These are phyloP conservation scores for Orbilia brochopaga DNA, from an alignment of 2,329 filamentous ascomycete species.

Conservation along the genomic window DNA sequence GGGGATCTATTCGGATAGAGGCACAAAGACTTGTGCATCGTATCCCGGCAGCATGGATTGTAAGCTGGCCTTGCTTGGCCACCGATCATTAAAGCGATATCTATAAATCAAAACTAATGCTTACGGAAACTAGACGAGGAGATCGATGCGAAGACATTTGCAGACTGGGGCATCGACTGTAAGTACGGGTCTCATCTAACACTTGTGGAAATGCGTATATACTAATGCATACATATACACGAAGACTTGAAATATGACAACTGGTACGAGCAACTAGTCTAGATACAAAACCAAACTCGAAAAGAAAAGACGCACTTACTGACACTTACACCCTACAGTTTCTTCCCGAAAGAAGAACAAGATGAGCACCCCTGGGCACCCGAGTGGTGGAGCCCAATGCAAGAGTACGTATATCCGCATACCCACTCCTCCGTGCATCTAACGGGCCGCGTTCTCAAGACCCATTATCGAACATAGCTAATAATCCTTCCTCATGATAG, in stretches of 20 bases:
- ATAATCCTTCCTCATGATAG: constrained; percentile 58
- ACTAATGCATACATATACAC: not conserved
- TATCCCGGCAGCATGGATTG: constrained; percentile 66
- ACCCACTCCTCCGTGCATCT: constrained; percentile 37
- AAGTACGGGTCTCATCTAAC: constrained; percentile 50
- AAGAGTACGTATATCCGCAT: constrained; percentile 19
- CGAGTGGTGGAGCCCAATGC: constrained; percentile 37
- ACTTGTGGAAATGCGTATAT: not conserved
- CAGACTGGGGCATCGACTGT: constrained; percentile 67
- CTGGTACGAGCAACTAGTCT: constrained; percentile 58
- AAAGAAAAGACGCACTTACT: not conserved
- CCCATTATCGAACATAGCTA: constrained; percentile 58
- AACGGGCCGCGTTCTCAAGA: no score
- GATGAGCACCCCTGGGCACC: constrained; percentile 48
- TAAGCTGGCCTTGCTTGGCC: constrained; percentile 57
- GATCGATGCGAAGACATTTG: constrained; percentile 59
- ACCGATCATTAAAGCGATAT: no score
- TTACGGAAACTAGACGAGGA: constrained; percentile 38
- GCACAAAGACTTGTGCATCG: constrained; percentile 64
- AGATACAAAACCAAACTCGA: not conserved
- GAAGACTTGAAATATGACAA: constrained; percentile 67
- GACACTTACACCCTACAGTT: constrained; percentile 11
- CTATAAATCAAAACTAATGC: not conserved
- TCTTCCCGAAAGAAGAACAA: constrained; percentile 44
- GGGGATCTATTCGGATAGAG: constrained; percentile 68